Base-by-base conservation (phyloP, 176 grass and related monocot species). In the Triticum monococcum region DNA sequence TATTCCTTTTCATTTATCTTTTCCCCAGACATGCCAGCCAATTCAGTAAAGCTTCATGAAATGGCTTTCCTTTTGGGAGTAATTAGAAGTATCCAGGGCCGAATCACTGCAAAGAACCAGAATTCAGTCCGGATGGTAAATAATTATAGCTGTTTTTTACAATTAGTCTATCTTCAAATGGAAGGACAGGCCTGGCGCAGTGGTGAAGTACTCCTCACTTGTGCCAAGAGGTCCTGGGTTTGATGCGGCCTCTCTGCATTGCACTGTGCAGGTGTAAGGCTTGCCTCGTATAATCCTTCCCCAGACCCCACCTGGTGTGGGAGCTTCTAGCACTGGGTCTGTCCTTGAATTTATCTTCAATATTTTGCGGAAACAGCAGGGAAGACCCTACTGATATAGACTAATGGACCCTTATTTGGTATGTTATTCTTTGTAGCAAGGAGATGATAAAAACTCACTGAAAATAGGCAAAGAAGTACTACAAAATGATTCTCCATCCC, bases 61-160 rank as follows among this genome's bases (percentile, higher is more conserved):
- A 98, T 98, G 96, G 79, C 96, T 87, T 92, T 78, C 79, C 94
- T 95, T 85, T 88, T 98, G 86, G 90, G 90, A 75, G 88, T 90
- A 56, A 94, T 98, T 77, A 87, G 96, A 91, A 87, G 87, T 92
- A 85, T 96, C 71, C 93, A 95, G 63, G 84, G 79, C 75, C 89
- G 93, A 74, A 50, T 88, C 64, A 82, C 84, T 67, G 75, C 88
- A 89, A 98, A 90, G 87, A 88, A 84, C 79, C 92, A 85, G 79
- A 95, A 79, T 48, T 88, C 83, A 75, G 60, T 78, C 71, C 64
- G 79, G 78, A 84, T 20, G 90, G 96, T 98, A 89, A 85, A 85
- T 80, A 76, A 82, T 33, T 1, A 81, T 3, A 67, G 6, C 48
- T 64, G 20, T 2, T 81, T 68, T 63, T 37, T 37, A 46, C 23